Percentiles rank a stretch among this genome's conserved stretches.
phyloP scores from a whole-genome alignment of 2,329 filamentous ascomycete genomes.

The Eutypella sp. region DNA sequence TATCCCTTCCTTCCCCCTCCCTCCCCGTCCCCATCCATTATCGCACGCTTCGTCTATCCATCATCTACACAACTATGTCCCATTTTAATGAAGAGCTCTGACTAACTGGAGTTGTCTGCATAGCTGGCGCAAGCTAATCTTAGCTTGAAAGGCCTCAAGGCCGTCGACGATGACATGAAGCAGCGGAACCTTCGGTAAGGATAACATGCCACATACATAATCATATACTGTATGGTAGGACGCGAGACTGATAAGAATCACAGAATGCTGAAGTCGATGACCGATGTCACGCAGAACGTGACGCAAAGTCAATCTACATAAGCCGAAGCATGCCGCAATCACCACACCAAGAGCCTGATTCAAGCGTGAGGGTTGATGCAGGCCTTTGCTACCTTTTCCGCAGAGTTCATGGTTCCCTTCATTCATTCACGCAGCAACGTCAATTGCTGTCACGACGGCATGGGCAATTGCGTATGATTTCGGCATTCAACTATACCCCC shows the following conservation, averaged over 20 bases:
- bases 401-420: neutral
- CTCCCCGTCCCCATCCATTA: conserved; percentile 2
- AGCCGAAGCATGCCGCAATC: too few species aligned
- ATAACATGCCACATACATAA: too few species aligned
- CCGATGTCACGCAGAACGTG: conserved; percentile 18
- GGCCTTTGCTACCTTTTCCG: neutral
- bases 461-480: neutral
- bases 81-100: conserved; percentile 7
- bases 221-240: neutral
- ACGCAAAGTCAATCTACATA: neutral
- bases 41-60: neutral
- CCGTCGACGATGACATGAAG: conserved; percentile 52
- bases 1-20: conserved; percentile 14
- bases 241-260: conserved; percentile 11
- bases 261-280: conserved; percentile 33
- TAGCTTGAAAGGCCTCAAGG: conserved; percentile 45
- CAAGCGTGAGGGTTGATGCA: too few species aligned
- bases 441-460: neutral
- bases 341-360: too few species aligned
- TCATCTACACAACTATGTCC: too few species aligned
- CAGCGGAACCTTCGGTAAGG: conserved; percentile 51
- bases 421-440: neutral
- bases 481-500: neutral
- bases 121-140: conserved; percentile 40
- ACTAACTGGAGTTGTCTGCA: conserved; percentile 12